Conservation (phyloP, 2,329 filamentous ascomycete genomes). For the Arthrobotrys musiformis region DNA sequence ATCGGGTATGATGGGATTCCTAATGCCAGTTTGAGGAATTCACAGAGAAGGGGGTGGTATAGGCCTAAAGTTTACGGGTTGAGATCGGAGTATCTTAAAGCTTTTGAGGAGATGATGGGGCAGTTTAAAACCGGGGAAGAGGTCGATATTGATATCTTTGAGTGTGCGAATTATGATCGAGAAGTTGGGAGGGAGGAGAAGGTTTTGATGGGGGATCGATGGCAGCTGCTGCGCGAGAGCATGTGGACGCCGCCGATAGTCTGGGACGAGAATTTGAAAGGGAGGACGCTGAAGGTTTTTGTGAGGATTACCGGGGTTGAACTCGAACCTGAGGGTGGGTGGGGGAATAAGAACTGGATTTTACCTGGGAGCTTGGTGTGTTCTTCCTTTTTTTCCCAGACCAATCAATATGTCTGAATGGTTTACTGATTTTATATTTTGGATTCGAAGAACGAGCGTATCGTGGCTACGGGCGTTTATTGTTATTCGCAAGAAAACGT, state of each 20-base stretch:
- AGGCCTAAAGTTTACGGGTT: not conserved
- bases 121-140: not conserved
- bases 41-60: not conserved
- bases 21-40: not conserved
- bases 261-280: not conserved
- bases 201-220: not conserved
- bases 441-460: constrained; percentile 69
- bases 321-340: not conserved
- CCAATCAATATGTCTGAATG: too few species aligned
- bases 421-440: too few species aligned
- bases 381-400: not conserved
- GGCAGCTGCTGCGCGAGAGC: not conserved
- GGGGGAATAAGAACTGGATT: not conserved
- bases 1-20: not conserved
- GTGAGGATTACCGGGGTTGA: not conserved
- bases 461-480: constrained; percentile 73
- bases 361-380: not conserved
- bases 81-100: not conserved
- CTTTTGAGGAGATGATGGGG: not conserved
- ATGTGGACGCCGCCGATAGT: not conserved
- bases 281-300: not conserved
- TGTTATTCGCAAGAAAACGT: constrained; percentile 73
- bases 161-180: not conserved
- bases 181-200: not conserved
- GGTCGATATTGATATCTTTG: not conserved